A percentile compares a stretch with the other conserved stretches of the same genome.
Conservation (phyloP, 176 grass and related monocot species). For the Carex kokanica region DNA sequence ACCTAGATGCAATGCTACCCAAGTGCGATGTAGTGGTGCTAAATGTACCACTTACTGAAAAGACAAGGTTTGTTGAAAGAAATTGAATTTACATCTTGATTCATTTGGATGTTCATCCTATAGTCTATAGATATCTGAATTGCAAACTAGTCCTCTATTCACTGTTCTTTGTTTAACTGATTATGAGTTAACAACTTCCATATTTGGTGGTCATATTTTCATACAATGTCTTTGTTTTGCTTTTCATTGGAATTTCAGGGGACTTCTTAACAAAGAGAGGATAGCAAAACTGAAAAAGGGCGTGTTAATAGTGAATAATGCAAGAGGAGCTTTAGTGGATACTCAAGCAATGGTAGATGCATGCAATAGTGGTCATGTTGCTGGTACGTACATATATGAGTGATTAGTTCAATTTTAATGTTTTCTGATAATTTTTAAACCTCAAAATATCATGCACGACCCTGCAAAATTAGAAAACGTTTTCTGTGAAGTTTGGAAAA, state of each 20-base stretch:
- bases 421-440: background rate
- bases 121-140: background rate
- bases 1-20: conserved; percentile 82
- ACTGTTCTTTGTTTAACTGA: background rate
- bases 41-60: conserved; percentile 89
- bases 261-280: conserved; percentile 85
- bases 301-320: conserved; percentile 82
- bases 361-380: conserved; percentile 71
- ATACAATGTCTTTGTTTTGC: conserved; percentile 13
- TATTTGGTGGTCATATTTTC: background rate
- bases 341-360: conserved; percentile 85
- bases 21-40: conserved; percentile 87
- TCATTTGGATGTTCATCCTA: conserved; percentile 14
- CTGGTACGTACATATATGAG: conserved; percentile 31
- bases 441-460: background rate
- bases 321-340: conserved; percentile 87
- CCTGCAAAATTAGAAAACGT: background rate
- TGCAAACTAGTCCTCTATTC: conserved; percentile 15
- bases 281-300: conserved; percentile 96
- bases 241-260: conserved; percentile 42
- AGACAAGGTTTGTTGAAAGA: conserved; percentile 55
- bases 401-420: background rate
- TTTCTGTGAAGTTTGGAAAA: background rate
- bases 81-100: background rate
- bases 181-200: background rate